Evolutionary conservation across 2,329 filamentous ascomycete genomes (phyloP).

Genomic region (Pseudocercospora fijiensis): DNA sequence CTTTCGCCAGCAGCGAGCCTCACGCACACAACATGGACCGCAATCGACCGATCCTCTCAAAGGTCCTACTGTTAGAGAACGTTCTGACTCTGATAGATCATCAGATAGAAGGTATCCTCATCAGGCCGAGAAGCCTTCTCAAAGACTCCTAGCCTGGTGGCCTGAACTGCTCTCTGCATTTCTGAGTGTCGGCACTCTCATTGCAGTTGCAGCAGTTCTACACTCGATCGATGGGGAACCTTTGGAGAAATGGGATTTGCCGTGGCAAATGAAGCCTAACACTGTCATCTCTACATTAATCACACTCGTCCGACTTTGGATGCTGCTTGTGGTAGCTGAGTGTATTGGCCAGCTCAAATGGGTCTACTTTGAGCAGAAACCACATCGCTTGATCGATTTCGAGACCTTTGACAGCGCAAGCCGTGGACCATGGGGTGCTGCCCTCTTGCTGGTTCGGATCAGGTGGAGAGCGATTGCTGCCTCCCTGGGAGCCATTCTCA

Average conservation of each 20-base stretch:
- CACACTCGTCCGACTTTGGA: neutral
- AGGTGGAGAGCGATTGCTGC: constrained; percentile 1
- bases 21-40: neutral
- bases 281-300: constrained; percentile 1
- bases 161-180: constrained; percentile 1
- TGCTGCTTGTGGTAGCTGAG: constrained; percentile 1
- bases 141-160: neutral
- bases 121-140: neutral
- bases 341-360: constrained; percentile 2
- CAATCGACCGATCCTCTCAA: neutral
- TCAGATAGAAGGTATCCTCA: neutral
- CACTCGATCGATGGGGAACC: neutral
- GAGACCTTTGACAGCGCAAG: constrained; percentile 3
- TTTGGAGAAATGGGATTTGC: neutral
- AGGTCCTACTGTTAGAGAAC: neutral
- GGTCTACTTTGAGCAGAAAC: neutral
- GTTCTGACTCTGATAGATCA: neutral
- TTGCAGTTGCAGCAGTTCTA: neutral
- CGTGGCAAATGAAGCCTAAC: constrained; percentile 8
- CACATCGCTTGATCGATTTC: neutral
- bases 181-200: neutral
- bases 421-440: constrained; percentile 3
- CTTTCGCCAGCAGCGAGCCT: neutral
- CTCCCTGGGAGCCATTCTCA: neutral
- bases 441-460: neutral